Evolutionary conservation across 2,329 filamentous ascomycete genomes (phyloP), one percentile per base, ranked within the genome.

Genomic region (Epichloe festucae): DNA sequence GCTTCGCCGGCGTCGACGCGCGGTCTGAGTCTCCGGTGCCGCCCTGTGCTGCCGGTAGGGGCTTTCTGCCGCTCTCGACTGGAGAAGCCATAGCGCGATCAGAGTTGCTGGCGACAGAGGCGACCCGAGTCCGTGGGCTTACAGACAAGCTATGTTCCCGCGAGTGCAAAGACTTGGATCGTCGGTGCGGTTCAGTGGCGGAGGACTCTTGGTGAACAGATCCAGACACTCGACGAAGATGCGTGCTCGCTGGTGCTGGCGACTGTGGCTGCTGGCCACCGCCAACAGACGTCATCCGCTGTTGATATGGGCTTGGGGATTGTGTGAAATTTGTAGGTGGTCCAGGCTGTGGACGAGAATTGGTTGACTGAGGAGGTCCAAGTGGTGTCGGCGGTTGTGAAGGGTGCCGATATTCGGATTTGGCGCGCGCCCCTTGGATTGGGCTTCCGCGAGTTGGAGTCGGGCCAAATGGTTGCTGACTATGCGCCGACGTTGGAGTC

Each of bases 61-160:
- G 48, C 53, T 57, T 63, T 36, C 56, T 56, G 31, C 65, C 63
- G 52, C 56, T 55, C 39, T 65, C 65, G 31, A 55, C 52, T 12
- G 60, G 52, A 19, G 54, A 54, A 15, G 48, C 53, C 47, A 56
- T 21, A 1, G 34, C 55, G 42, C 57, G 59, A 48, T 71, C 69
- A 44, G 68, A 60, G 59, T 65, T 73, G 62, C 67, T 74, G 53
- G 70, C 70, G 39, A 79, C 62, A 58, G 75, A 79, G 40, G 74
- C 70, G 15, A 83, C 70, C 56, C 78, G 74, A 38, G 86, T 89
- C 68, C 88, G 89, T 34, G 88, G 87, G 63, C 86, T 91, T 48
- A 91, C 80, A 61, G 85, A 90, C 50, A 85, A 66, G 63, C 83
- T 87, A 48, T 77, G 73, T 55, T 87, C 85, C 60, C 84, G 78